Evolutionary conservation across 176 grass and related monocot genomes (phyloP).

Genomic region (Olyra latifolia): DNA sequence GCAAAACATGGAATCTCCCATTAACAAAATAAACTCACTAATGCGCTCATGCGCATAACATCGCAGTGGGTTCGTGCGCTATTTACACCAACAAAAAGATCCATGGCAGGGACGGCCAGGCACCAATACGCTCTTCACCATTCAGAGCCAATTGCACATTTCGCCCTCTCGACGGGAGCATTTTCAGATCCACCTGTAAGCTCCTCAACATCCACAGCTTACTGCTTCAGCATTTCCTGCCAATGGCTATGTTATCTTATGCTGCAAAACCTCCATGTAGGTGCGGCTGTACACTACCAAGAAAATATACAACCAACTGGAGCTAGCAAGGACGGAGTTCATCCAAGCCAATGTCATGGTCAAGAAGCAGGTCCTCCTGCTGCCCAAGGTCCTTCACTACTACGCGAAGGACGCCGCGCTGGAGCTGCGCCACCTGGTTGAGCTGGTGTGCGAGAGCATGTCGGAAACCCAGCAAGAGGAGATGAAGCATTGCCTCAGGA

Average conservation of each 20-base stretch:
- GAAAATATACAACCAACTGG: conserved; percentile 69
- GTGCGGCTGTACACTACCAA: conserved; percentile 76
- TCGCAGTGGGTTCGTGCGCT: conserved; percentile 60
- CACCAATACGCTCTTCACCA: conserved; percentile 68
- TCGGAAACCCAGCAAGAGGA: conserved; percentile 47
- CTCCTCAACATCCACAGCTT: not conserved
- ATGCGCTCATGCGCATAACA: conserved; percentile 2
- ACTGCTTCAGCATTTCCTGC: not conserved
- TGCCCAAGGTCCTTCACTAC: conserved; percentile 89
- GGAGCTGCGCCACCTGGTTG: conserved; percentile 67
- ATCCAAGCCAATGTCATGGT: conserved; percentile 57
- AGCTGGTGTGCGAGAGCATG: conserved; percentile 72
- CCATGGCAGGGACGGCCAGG: conserved; percentile 41
- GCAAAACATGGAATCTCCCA: not conserved
- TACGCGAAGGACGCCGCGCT: conserved; percentile 72
- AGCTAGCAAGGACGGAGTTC: conserved; percentile 66
- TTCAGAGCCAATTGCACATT: conserved; percentile 68
- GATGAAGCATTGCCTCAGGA: conserved; percentile 46
- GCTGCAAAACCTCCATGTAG: conserved; percentile 19
- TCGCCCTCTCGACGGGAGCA: conserved; percentile 81
- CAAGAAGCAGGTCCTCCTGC: conserved; percentile 66
- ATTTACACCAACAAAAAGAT: conserved; percentile 56
- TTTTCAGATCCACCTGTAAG: conserved; percentile 88
- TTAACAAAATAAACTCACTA: conserved; percentile 1
- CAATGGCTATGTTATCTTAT: not conserved